Evolutionary conservation across 805 yeast species (phyloP), one percentile per base, ranked within the genome.

Genomic region (Yarrowia yakushimensis): DNA sequence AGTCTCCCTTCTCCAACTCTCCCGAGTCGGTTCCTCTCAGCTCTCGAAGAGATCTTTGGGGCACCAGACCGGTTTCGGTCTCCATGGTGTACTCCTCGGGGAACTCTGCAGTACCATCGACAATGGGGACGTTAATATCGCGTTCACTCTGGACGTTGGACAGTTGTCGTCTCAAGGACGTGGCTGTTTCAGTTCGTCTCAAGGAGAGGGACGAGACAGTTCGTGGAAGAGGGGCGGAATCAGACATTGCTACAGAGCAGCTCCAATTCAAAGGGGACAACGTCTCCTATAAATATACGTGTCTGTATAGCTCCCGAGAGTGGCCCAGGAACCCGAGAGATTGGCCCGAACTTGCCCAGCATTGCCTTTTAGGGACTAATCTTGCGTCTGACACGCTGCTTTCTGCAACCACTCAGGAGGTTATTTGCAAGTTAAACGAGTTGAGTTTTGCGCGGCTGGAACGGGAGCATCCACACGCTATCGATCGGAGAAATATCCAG

Each of bases 21-120:
- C 71, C 72, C 22, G 67, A 67, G 36, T 31, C 54, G 4, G 43
- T 23, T 15, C 48, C 46, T 41, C 61, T 28, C 15, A 55, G 20
- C 13, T 55, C 48, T 39, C 61, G n/a, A n/a, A 63, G 54, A 20
- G 65, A 42, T 25, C 65, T 36, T 15, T 63, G 39, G 1, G 93
- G 94, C 13, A 91, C 97, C 62, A 91, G 78, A 66, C 97, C 97
- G 6, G 97, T 89, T 60, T 81, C 81, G 0, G 97, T 91, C 77
- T 91, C 97, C 73, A 91, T 67, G 7, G 91, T 87, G 72, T 89
- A 91, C 72, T 91, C 97, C 77, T 91, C 97, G 9, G 97, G 97
- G 79, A 91, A 91, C 34, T 90, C 86, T 4, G 74, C 68, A 9
- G 64, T 64, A 7, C 68, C 66, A 13, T 70, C 63, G 13, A 69